Conservation (phyloP, 75 land plant species). For the Isoetes taiwanensis region DNA sequence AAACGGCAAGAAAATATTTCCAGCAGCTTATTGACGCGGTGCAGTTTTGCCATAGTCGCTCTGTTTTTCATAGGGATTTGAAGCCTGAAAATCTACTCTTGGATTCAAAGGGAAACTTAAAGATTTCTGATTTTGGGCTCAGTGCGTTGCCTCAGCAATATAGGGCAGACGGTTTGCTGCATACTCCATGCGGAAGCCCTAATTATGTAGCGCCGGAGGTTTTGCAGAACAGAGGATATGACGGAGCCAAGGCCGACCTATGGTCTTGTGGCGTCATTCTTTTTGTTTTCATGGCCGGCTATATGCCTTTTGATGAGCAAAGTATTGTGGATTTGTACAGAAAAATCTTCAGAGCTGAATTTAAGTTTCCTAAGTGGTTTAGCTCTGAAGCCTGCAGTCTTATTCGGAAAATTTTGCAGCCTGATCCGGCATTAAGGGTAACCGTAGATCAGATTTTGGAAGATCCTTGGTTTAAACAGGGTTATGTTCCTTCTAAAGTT, state of each 20-base stretch:
- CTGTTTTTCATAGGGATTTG: constrained; percentile 1
- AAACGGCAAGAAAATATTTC: background rate
- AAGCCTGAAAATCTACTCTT: constrained; percentile 8
- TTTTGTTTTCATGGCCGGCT: constrained; percentile 1
- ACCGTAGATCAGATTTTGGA: no score
- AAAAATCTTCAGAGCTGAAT: constrained; percentile 1
- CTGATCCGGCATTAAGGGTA: no score
- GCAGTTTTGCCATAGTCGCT: background rate
- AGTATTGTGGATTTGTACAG: background rate
- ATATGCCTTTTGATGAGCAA: background rate
- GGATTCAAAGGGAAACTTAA: background rate
- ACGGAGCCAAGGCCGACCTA: background rate
- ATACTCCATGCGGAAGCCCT: background rate
- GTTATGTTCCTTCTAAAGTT: no score
- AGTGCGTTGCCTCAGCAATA: constrained; percentile 3
- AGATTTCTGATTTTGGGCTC: constrained; percentile 6
- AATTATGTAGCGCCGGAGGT: constrained; percentile 5
- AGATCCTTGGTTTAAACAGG: no score
- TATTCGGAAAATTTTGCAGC: no score
- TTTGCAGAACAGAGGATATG: background rate
- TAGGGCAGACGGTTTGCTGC: constrained; percentile 6
- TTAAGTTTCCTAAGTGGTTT: background rate
- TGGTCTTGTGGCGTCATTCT: constrained; percentile 7
- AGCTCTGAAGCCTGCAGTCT: no score
- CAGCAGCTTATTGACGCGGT: constrained; percentile 3